Conservation (phyloP, 768 basidiomycete genomes). For the Leucosporidium creatinivorum region DNA sequence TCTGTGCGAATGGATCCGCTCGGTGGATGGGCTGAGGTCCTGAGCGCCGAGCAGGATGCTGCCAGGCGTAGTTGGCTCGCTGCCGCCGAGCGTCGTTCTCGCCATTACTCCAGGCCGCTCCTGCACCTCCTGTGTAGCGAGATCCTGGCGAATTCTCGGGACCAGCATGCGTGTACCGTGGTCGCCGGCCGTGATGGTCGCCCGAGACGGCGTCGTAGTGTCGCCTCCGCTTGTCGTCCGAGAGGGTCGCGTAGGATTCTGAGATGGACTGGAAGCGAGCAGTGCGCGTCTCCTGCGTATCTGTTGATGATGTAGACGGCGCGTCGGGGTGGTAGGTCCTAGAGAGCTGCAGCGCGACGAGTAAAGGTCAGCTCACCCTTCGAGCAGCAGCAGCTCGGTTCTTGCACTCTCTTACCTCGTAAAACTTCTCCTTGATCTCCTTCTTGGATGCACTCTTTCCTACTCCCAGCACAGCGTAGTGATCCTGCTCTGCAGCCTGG, state of each 20-base stretch:
- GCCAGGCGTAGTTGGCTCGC: constrained; percentile 32
- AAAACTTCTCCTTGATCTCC: constrained; percentile 29
- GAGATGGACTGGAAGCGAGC: constrained; percentile 23
- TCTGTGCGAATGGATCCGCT: constrained; percentile 17
- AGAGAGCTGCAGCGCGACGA: constrained; percentile 14
- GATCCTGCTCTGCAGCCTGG: constrained; percentile 16
- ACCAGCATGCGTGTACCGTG: not conserved
- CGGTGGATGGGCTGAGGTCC: not conserved
- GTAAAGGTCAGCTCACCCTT: not conserved
- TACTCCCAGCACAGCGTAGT: constrained; percentile 22
- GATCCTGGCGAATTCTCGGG: no score
- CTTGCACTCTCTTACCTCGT: constrained; percentile 15
- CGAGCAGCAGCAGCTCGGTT: not conserved
- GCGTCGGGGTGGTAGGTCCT: constrained; percentile 31
- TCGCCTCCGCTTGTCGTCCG: constrained; percentile 14
- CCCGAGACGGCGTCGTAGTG: constrained; percentile 16
- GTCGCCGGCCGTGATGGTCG: not conserved
- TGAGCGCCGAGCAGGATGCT: constrained; percentile 17
- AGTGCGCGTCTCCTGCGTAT: constrained; percentile 23
- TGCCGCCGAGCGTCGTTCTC: constrained; percentile 24
- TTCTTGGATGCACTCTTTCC: constrained; percentile 4
- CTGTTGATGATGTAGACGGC: constrained; percentile 23
- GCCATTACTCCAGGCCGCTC: constrained; percentile 7
- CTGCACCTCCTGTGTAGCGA: not conserved
- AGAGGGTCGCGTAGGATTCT: constrained; percentile 28